A percentile compares a stretch with the other conserved stretches of the same genome.
Evolutionary conservation across 805 yeast genomes (phyloP).

Genomic region (Saturnispora silvae): DNA sequence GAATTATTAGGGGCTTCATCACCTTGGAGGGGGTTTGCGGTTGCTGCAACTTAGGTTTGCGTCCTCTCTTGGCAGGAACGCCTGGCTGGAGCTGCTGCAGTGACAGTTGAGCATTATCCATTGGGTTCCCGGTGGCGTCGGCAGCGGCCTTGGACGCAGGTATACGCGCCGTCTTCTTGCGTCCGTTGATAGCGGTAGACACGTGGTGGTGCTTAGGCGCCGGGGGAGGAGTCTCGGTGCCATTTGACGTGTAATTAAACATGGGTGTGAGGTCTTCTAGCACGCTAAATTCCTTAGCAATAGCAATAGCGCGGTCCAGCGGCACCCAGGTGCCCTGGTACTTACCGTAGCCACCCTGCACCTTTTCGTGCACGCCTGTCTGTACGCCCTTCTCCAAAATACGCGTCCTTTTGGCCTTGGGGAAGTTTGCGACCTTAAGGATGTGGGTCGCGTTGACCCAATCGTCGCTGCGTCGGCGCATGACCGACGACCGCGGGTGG

Average conservation of each 20-base stretch:
- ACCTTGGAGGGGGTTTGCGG: neutral
- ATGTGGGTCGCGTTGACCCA: conserved; percentile 96
- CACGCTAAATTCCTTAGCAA: conserved; percentile 60
- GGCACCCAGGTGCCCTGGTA: conserved; percentile 99
- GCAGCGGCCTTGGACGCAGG: neutral
- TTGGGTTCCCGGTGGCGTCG: neutral
- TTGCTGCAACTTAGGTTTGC: conserved; percentile 7
- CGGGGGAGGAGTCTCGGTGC: conserved; percentile 43
- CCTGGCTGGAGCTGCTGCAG: too few species aligned
- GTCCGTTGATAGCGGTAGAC: conserved; percentile 33
- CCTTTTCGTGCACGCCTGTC: conserved; percentile 78
- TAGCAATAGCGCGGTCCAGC: conserved; percentile 56
- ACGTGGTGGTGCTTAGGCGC: conserved; percentile 63
- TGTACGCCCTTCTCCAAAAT: conserved; percentile 92
- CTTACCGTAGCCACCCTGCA: conserved; percentile 95
- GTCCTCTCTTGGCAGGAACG: conserved; percentile 8
- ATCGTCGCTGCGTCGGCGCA: conserved; percentile 67
- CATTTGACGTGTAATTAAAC: conserved; percentile 45
- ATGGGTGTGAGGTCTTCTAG: conserved; percentile 51
- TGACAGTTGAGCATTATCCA: neutral
- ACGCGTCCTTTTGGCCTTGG: conserved; percentile 88
- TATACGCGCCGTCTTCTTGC: conserved; percentile 11
- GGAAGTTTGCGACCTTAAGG: conserved; percentile 84
- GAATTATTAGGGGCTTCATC: conserved; percentile 1
- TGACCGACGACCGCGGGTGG: conserved; percentile 58